These are phyloP conservation scores for Cicer judaicum DNA, from an alignment of 306 rosid genomes.

Conservation along the genomic window DNA sequence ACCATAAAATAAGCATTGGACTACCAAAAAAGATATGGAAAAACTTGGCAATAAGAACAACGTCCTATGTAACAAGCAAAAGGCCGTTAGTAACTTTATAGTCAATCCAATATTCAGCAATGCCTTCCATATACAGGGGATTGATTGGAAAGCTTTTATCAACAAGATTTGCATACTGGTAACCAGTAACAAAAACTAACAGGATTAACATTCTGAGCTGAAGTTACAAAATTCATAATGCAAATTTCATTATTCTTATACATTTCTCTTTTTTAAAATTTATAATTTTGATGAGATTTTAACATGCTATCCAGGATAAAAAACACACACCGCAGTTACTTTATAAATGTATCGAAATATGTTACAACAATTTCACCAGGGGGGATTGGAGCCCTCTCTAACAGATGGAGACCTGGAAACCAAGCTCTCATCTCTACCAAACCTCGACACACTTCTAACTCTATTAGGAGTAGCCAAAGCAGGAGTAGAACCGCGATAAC, in stretches of 20 bases:
- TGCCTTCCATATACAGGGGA: slow-evolving; percentile 22
- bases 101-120: slow-evolving; percentile 2
- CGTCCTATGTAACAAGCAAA: neutral
- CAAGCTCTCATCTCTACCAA: slow-evolving; percentile 68
- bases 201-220: slow-evolving; percentile 1
- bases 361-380: slow-evolving; percentile 65
- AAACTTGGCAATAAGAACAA: slow-evolving; percentile 27
- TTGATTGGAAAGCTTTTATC: neutral
- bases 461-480: slow-evolving; percentile 77
- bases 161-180: slow-evolving; percentile 3
- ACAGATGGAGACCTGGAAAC: slow-evolving; percentile 89
- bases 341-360: slow-evolving; percentile 36
- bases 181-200: slow-evolving; percentile 7
- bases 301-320: slow-evolving; percentile 1
- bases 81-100: slow-evolving; percentile 5
- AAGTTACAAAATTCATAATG: slow-evolving; percentile 15
- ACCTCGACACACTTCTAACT: slow-evolving; percentile 78
- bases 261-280: slow-evolving; percentile 24
- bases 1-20: slow-evolving; percentile 55
- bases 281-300: slow-evolving; percentile 6
- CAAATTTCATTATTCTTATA: slow-evolving; percentile 14
- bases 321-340: slow-evolving; percentile 34
- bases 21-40: slow-evolving; percentile 30
- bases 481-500: slow-evolving; percentile 90
- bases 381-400: slow-evolving; percentile 80